These are phyloP conservation scores for Brettanomyces nanus DNA, from an alignment of 805 yeast species.

Conservation along the genomic window DNA sequence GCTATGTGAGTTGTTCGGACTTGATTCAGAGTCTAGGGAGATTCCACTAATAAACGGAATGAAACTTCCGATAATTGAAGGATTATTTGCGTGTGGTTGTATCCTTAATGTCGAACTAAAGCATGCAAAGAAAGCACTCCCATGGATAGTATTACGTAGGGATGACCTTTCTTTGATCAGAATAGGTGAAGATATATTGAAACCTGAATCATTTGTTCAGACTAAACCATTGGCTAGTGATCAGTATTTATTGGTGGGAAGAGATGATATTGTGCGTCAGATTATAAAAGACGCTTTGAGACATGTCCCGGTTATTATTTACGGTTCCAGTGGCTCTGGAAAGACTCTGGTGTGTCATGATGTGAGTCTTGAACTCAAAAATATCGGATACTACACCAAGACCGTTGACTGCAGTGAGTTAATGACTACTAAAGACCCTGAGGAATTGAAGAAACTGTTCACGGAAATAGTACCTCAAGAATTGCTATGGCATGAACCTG, in stretches of 20 bases:
- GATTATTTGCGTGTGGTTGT: slow-evolving; percentile 57
- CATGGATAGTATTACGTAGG: slow-evolving; percentile 5
- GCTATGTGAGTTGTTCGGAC: background rate
- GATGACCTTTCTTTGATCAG: slow-evolving; percentile 30
- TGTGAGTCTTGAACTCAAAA: slow-evolving; percentile 29
- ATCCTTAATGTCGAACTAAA: slow-evolving; percentile 27
- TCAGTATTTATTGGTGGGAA: slow-evolving; percentile 42
- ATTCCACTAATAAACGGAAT: slow-evolving; percentile 40
- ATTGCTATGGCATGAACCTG: slow-evolving; percentile 63
- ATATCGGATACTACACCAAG: slow-evolving; percentile 38
- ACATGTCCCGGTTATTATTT: slow-evolving; percentile 46
- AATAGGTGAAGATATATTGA: slow-evolving; percentile 41
- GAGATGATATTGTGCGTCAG: slow-evolving; percentile 35
- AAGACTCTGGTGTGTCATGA: slow-evolving; percentile 50
- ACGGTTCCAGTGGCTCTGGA: slow-evolving; percentile 80
- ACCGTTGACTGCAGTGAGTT: slow-evolving; percentile 49
- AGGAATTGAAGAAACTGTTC: slow-evolving; percentile 3
- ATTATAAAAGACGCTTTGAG: slow-evolving; percentile 33
- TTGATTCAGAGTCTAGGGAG: background rate
- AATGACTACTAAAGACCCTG: slow-evolving; percentile 27
- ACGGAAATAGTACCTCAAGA: slow-evolving; percentile 31
- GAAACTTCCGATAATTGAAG: slow-evolving; percentile 43
- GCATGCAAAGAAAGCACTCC: background rate
- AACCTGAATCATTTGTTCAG: slow-evolving; percentile 34
- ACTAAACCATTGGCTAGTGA: background rate